Base-by-base conservation (phyloP, 2,329 filamentous ascomycete genomes). In the Emmonsiellopsis sp. region DNA sequence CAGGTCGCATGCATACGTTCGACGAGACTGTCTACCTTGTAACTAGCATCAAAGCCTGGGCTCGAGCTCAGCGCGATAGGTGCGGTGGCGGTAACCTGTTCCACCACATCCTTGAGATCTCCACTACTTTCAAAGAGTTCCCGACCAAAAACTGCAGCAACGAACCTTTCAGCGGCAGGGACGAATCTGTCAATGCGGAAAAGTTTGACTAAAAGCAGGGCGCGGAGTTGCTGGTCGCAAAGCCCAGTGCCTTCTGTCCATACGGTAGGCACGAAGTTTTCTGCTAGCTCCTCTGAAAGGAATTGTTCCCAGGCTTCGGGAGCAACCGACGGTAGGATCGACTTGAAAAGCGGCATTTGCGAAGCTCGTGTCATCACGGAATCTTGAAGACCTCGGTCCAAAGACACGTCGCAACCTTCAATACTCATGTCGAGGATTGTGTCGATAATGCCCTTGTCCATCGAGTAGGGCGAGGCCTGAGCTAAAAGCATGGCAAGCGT, bases 131-230 rank as follows among this genome's bases (percentile, higher is more conserved):
- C 89, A 54, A 95, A 84, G 47, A 97, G 79, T 48, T 85, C 84
- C 47, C 83, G 74, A 6, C 92, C 92, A 67, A 98, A 96, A 5
- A 97, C 89, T 7, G 84, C 79, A 8, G 81, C 80, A 34, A 95
- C 88, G 63, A 98, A 95, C n/a, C 84, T 84, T 72, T 98, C 91
- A 0, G 91, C 91, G 13, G 87, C 83, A 11, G 94, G 93, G 11
- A 98, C 88, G 63, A 98, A 95, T 42, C 94, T 85, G 68, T 98
- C 93, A 62, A 97, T 85, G 55, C 94, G 87, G 80, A 95, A 95
- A 15, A 97, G 77, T 71, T 97, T 98, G 72, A 98, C 81, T 13
- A 98, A 79, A 6, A 98, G 76, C 52, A 98, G 80, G n/a, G 89
- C 87, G 48, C 86, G 78, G 30, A 98, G 81, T 15, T 86, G 83